Conservation (phyloP, 305 asterid genomes). For the Fraxinus dipetala region DNA sequence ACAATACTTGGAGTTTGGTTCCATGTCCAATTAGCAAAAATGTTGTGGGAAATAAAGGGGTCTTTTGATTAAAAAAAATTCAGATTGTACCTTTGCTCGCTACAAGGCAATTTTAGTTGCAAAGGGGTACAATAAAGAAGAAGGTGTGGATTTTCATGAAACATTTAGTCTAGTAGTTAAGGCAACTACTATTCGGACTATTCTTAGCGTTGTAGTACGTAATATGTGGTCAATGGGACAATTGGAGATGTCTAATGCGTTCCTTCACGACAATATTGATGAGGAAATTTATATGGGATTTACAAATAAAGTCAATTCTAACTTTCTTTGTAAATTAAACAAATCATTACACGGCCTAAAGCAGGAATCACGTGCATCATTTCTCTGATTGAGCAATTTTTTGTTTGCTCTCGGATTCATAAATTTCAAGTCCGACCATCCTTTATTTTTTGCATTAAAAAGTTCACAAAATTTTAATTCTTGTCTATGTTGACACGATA, state of each 20-base stretch:
- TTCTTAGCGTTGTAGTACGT: no score
- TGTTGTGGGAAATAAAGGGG: no score
- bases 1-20: no score
- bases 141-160: background rate
- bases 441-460: background rate
- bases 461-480: background rate
- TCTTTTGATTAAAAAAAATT: no score
- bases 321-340: background rate
- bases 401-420: background rate
- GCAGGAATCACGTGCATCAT: background rate
- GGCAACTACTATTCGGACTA: background rate
- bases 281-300: background rate
- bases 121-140: background rate
- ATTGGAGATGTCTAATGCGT: background rate
- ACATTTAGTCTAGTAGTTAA: background rate
- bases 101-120: background rate
- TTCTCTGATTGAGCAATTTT: background rate
- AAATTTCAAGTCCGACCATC: background rate
- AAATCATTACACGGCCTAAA: no score
- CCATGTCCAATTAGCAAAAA: no score
- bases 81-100: background rate
- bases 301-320: background rate
- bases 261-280: background rate
- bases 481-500: background rate
- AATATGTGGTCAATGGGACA: no score